Conservation (phyloP, 176 grass and related monocot species). For the Triticum timopheevii region DNA sequence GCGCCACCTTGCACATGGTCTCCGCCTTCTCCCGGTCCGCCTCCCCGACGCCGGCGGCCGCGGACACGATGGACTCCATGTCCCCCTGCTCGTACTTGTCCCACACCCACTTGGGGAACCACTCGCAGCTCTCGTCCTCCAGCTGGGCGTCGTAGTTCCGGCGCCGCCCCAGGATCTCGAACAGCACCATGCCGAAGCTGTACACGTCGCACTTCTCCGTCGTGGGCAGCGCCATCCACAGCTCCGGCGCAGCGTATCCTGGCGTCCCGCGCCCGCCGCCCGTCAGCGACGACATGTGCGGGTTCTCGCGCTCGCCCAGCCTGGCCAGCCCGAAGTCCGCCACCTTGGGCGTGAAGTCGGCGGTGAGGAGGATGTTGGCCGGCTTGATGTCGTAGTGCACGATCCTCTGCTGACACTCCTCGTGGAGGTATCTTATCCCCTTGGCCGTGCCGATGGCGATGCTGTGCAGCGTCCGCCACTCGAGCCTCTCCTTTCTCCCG, state of each 20-base stretch:
- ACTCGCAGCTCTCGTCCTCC: conserved; percentile 44
- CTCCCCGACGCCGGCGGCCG: conserved; percentile 10
- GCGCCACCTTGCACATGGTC: conserved; percentile 76
- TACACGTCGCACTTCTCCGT: conserved; percentile 71
- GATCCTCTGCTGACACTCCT: conserved; percentile 65
- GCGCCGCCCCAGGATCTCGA: conserved; percentile 56
- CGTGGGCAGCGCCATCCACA: conserved; percentile 54
- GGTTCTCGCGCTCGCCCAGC: conserved; percentile 33
- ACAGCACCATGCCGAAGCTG: conserved; percentile 54
- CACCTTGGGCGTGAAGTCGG: conserved; percentile 56
- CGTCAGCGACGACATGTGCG: conserved; percentile 39
- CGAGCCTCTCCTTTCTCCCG: neutral
- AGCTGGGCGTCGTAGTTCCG: conserved; percentile 41
- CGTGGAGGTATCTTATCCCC: conserved; percentile 70
- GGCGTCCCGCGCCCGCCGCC: conserved; percentile 50
- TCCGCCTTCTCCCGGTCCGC: conserved; percentile 43
- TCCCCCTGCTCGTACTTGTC: conserved; percentile 43
- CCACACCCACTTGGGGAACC: conserved; percentile 74
- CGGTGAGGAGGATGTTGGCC: conserved; percentile 47
- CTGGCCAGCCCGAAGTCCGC: conserved; percentile 63
- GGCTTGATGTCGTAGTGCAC: conserved; percentile 84
- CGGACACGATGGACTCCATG: conserved; percentile 25
- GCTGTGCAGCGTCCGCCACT: conserved; percentile 39
- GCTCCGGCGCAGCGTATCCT: conserved; percentile 64
- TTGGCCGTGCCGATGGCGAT: conserved; percentile 65